Base-by-base conservation (phyloP, 1,284 basidiomycete genomes). In the Cutaneotrichosporon sp. region DNA sequence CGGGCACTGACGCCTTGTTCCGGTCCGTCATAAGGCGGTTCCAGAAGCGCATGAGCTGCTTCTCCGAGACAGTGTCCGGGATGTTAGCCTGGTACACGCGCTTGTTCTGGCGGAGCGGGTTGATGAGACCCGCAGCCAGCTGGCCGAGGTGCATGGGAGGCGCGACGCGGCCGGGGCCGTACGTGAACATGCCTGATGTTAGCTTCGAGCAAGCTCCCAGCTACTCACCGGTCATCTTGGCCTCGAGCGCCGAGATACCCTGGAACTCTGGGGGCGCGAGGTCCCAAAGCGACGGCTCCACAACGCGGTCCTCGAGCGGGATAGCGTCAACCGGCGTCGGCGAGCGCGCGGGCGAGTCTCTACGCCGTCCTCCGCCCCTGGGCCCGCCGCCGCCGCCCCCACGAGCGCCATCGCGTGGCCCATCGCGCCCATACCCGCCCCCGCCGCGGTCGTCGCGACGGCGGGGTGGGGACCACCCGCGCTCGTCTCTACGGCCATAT, bases 61-160 rank as follows among this genome's bases (percentile, higher is more conserved):
- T 86, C 77, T 98, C 95, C 72, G 89, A 95, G 73, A 95, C 90
- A 51, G 91, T 89, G 16, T 89, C 87, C 1, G 92, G 93, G 70
- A 99, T 92, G 81, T 91, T 94, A 67, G 94, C 94, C 66, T 99
- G 92, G 77, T 98, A 98, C 36, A 99, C 83, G 42, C 97, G 87
- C 66, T 95, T 91, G 58, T 92, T 91, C 79, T 98, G 95, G 60
- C 95, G 88, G 42, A 91, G 91, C 31, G 92, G 79, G 72, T 91
- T 92, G 62, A 90, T 89, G 73, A 91, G 89, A 52, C 85, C 87
- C 18, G 73, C 60, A 10, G 67, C 67, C 22, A 75, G 60, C 11
- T 63, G 33, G 54, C 75, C 72, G 31, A 79, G 71, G 54, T 77
- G 73, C 10, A 71, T 62, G 7, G 75, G 77, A 24, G 75, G 76